Conservation (phyloP, 148 eudicot genomes). For the Pouteria glomerata region DNA sequence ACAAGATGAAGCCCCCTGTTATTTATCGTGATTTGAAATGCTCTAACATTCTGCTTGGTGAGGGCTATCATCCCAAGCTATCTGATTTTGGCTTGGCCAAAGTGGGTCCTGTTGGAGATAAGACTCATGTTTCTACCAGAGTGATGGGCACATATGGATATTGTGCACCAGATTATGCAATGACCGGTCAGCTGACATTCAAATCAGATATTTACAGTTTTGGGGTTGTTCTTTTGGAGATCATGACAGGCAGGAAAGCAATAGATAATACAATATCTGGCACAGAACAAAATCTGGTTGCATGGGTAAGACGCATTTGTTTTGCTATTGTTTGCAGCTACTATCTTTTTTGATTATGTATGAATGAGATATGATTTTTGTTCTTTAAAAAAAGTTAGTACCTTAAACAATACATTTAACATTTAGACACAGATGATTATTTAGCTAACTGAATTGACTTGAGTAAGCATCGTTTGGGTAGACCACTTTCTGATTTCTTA, state of each 20-base stretch:
- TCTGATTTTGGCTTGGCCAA: too few species aligned
- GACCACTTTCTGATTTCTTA: not conserved
- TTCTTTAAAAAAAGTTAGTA: not conserved
- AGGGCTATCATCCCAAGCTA: too few species aligned
- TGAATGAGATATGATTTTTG: not conserved
- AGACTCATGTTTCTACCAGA: too few species aligned
- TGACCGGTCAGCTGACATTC: constrained; percentile 87
- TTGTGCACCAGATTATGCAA: too few species aligned
- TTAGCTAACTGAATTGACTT: not conserved
- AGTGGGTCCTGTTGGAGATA: constrained; percentile 80
- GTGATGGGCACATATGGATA: too few species aligned
- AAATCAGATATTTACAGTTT: constrained; percentile 79
- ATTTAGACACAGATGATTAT: too few species aligned
- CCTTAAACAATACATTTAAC: not conserved
- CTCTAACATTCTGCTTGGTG: constrained; percentile 77
- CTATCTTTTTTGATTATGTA: constrained; percentile 8
- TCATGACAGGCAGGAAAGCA: constrained; percentile 75
- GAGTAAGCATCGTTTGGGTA: not conserved
- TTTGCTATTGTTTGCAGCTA: not conserved
- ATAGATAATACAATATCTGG: constrained; percentile 32
- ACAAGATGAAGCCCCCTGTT: too few species aligned
- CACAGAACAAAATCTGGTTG: constrained; percentile 61
- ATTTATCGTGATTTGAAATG: too few species aligned
- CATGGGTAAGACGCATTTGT: constrained; percentile 54
- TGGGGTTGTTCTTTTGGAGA: constrained; percentile 71